A percentile compares a stretch with the other conserved stretches of the same genome.
Conservation (phyloP, 2,329 filamentous ascomycete species). For the Hirsutella thompsonii region DNA sequence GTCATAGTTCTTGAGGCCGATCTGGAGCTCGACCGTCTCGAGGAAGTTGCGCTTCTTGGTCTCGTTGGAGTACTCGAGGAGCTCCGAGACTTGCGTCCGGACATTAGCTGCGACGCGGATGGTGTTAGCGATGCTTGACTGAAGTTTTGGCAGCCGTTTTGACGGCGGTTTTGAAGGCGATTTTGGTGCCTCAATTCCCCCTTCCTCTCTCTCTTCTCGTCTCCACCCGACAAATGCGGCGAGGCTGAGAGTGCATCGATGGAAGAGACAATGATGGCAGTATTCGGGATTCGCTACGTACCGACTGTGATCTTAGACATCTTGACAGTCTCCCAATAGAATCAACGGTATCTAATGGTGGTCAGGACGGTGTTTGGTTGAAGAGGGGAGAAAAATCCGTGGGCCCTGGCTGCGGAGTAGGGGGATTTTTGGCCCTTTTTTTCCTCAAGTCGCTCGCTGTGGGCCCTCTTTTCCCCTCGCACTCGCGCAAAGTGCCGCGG, state of each 20-base stretch:
- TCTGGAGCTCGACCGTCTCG: constrained; percentile 84
- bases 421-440: constrained; percentile 11
- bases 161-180: no score
- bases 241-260: no score
- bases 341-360: constrained; percentile 56
- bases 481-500: neutral
- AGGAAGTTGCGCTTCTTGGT: constrained; percentile 98
- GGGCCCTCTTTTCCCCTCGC: constrained; percentile 10
- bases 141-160: no score
- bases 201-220: no score
- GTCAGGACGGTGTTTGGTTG: constrained; percentile 24
- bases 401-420: neutral
- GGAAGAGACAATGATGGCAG: neutral
- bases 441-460: constrained; percentile 9
- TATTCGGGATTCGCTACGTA: constrained; percentile 14
- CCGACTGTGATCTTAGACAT: constrained; percentile 82
- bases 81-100: constrained; percentile 83
- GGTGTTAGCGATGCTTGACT: constrained; percentile 19
- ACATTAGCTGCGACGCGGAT: constrained; percentile 60
- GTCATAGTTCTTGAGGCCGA: constrained; percentile 98
- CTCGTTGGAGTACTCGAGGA: constrained; percentile 87
- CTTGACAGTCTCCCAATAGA: constrained; percentile 81
- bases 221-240: no score
- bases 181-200: no score
- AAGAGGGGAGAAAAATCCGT: constrained; percentile 4